Percentiles rank a stretch among this genome's conserved stretches.
Evolutionary conservation across 441 rosid species (phyloP).

Genomic region (Mallotus japonicus): DNA sequence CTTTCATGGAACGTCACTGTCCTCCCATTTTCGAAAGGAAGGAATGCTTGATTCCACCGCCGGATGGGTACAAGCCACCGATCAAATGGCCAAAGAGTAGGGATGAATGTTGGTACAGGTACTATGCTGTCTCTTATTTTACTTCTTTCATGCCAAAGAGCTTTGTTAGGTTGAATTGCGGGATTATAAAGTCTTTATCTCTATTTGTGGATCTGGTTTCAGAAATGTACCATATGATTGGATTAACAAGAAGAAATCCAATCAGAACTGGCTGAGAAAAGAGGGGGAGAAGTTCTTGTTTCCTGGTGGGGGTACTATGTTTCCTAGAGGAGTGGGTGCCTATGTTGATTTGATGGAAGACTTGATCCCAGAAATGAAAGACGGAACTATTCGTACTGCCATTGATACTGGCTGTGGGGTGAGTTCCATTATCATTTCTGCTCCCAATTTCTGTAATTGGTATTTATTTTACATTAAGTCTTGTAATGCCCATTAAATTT

Average conservation of each 20-base stretch:
- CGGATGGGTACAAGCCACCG: conserved; percentile 89
- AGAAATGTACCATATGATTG: conserved; percentile 98
- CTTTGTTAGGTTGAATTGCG: conserved; percentile 6
- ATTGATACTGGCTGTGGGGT: conserved; percentile 99
- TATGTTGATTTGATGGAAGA: conserved; percentile 93
- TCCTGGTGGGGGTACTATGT: conserved; percentile 99
- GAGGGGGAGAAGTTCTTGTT: conserved; percentile 87
- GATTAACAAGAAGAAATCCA: conserved; percentile 94
- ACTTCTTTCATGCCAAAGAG: not conserved
- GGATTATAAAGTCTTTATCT: not conserved
- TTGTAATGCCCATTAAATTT: no score
- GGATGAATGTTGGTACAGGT: conserved; percentile 97
- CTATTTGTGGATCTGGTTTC: conserved; percentile 29
- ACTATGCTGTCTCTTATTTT: conserved; percentile 12
- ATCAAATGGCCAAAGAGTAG: conserved; percentile 95
- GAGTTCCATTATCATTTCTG: conserved; percentile 22
- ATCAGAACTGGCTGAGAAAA: conserved; percentile 92
- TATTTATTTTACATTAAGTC: not conserved
- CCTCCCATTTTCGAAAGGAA: conserved; percentile 87
- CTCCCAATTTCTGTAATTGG: not conserved
- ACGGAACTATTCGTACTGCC: conserved; percentile 87
- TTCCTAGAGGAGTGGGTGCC: conserved; percentile 86
- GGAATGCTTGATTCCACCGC: conserved; percentile 90
- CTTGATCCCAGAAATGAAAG: conserved; percentile 89
- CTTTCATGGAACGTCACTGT: conserved; percentile 94